phyloP scores from a whole-genome alignment of 2,329 filamentous ascomycete species.

The Xylaria sp. region DNA sequence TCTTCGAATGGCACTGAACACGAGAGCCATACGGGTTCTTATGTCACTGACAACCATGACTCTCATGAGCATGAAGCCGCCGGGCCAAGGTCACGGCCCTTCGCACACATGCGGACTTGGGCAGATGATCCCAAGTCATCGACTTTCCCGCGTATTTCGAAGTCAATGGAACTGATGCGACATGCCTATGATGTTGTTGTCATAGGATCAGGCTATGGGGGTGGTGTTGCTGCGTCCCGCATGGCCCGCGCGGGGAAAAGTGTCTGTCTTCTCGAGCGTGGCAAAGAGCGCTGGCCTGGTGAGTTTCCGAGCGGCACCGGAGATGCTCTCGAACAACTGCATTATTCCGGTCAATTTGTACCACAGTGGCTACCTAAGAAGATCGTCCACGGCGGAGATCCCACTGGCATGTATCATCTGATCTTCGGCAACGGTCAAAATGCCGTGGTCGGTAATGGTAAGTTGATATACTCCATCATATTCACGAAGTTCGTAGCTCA shows the following conservation, averaged over 20 bases:
- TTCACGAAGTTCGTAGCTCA: conserved; percentile 26
- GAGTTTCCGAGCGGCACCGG: conserved; percentile 66
- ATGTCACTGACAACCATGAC: conserved; percentile 46
- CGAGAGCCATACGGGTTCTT: conserved; percentile 36
- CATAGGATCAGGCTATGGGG: conserved; percentile 76
- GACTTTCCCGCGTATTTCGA: conserved; percentile 65
- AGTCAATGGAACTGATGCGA: conserved; percentile 67
- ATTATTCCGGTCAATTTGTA: conserved; percentile 65
- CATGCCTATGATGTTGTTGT: conserved; percentile 72
- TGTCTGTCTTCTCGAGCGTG: conserved; percentile 73
- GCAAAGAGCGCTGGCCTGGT: conserved; percentile 73
- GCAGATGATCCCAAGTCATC: conserved; percentile 47
- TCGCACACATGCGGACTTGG: conserved; percentile 48
- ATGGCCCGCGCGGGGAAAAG: conserved; percentile 70
- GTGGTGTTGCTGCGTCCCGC: conserved; percentile 71
- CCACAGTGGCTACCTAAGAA: conserved; percentile 56
- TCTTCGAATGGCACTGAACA: conserved; percentile 34
- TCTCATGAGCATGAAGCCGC: conserved; percentile 51
- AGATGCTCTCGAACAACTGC: conserved; percentile 63
- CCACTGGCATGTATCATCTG: conserved; percentile 72
- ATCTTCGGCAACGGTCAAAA: conserved; percentile 73
- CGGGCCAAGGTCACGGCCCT: conserved; percentile 50
- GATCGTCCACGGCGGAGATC: conserved; percentile 60
- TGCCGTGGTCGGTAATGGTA: conserved; percentile 69
- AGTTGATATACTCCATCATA: conserved; percentile 34